Evolutionary conservation across 768 basidiomycete species (phyloP).

Genomic region (Tephrocybe sp.): DNA sequence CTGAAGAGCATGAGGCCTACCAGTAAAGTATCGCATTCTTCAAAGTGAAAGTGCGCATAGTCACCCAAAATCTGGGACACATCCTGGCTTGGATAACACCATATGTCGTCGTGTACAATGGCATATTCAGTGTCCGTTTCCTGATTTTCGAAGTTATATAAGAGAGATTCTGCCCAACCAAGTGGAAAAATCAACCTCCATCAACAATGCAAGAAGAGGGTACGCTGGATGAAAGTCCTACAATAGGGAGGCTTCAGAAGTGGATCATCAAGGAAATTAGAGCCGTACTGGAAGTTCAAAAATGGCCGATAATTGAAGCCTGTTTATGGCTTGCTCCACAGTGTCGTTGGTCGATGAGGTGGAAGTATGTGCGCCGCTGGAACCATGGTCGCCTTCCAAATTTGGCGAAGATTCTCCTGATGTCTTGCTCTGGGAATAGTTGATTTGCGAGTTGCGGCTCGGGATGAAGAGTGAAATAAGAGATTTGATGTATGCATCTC

Average conservation of each 20-base stretch:
- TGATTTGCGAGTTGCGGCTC: neutral
- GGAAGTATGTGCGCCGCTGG: neutral
- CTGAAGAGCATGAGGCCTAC: too few species aligned
- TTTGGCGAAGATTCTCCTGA: neutral
- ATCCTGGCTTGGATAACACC: neutral
- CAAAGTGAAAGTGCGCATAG: constrained; percentile 3
- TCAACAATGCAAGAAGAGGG: constrained; percentile 10
- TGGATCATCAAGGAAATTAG: neutral
- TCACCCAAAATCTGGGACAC: neutral
- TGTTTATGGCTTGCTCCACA: neutral
- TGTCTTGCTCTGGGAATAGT: too few species aligned
- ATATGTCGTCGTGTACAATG: constrained; percentile 3
- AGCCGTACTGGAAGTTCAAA: neutral
- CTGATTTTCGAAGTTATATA: neutral
- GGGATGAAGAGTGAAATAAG: constrained; percentile 1
- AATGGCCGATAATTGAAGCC: neutral
- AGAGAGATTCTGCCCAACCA: too few species aligned
- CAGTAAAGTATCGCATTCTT: neutral
- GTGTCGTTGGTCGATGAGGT: neutral
- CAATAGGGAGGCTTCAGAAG: neutral
- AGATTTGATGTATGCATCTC: constrained; percentile 7
- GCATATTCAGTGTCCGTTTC: neutral
- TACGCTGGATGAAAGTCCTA: constrained; percentile 16
- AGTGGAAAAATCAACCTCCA: constrained; percentile 17
- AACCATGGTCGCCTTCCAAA: neutral